Percentiles rank a stretch among this genome's conserved stretches.
Conservation (phyloP, 2,329 filamentous ascomycete genomes). For the Phoma sp. region DNA sequence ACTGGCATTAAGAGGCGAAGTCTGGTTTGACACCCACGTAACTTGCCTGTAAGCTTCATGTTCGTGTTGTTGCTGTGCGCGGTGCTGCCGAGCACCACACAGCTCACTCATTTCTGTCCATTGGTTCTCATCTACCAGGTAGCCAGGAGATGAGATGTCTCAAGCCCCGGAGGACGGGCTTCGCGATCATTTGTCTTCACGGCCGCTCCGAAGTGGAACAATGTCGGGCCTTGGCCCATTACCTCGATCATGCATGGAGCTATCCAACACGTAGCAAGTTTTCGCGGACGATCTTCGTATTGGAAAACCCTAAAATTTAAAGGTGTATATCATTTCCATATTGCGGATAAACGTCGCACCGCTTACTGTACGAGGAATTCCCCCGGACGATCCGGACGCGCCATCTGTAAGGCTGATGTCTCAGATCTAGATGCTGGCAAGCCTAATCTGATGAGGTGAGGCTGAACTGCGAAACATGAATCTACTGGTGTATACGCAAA, state of each 20-base stretch:
- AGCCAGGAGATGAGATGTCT: not conserved
- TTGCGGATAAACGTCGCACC: slow-evolving; percentile 10
- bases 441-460: slow-evolving; percentile 13
- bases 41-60: not conserved
- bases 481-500: not conserved
- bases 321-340: slow-evolving; percentile 9
- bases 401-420: slow-evolving; percentile 19
- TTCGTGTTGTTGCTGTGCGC: not conserved
- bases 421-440: slow-evolving; percentile 15
- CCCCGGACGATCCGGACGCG: slow-evolving; percentile 10
- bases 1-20: not conserved
- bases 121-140: not conserved
- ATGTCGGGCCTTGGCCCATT: not conserved
- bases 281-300: slow-evolving; percentile 9
- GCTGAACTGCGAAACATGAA: slow-evolving; percentile 1
- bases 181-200: slow-evolving; percentile 3
- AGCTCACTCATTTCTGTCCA: not conserved
- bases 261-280: not conserved
- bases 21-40: not conserved
- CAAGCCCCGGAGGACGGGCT: not conserved
- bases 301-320: not conserved
- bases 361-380: slow-evolving; percentile 1
- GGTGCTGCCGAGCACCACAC: not conserved
- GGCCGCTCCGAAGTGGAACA: slow-evolving; percentile 13
- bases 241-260: slow-evolving; percentile 9